Evolutionary conservation across 495 filamentous ascomycete species (phyloP).

Genomic region (Penicillium atrosanguineum): DNA sequence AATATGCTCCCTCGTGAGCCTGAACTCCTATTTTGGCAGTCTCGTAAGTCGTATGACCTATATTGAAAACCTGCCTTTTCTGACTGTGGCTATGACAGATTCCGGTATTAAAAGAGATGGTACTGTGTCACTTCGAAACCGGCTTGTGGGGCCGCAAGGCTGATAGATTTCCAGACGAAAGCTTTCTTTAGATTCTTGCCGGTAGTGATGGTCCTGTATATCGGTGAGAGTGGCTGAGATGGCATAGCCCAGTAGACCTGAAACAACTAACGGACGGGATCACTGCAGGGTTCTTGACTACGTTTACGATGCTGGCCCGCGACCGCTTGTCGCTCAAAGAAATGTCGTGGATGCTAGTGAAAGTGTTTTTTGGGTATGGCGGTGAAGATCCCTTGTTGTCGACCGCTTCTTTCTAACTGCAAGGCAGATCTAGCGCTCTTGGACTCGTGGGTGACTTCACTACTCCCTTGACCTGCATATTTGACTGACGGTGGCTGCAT

Average conservation of each 20-base stretch:
- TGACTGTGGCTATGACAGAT: slow-evolving; percentile 41
- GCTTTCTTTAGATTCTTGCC: slow-evolving; percentile 89
- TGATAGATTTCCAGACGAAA: slow-evolving; percentile 59
- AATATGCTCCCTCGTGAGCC: slow-evolving; percentile 81
- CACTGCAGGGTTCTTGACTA: slow-evolving; percentile 79
- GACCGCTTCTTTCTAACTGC: slow-evolving; percentile 36
- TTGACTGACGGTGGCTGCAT: slow-evolving; percentile 45
- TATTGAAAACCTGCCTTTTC: neutral
- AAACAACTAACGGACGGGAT: slow-evolving; percentile 16
- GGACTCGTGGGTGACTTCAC: slow-evolving; percentile 65
- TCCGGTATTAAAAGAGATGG: slow-evolving; percentile 87
- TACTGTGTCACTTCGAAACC: slow-evolving; percentile 20
- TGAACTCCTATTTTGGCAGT: slow-evolving; percentile 90
- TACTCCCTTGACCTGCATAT: slow-evolving; percentile 6
- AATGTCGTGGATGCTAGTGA: slow-evolving; percentile 85
- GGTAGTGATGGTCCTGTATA: slow-evolving; percentile 79
- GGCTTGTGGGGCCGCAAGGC: slow-evolving; percentile 23
- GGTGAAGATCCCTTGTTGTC: slow-evolving; percentile 28
- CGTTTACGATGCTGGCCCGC: slow-evolving; percentile 83
- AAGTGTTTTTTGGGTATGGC: slow-evolving; percentile 70
- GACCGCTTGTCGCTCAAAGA: slow-evolving; percentile 67
- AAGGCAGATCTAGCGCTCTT: slow-evolving; percentile 64
- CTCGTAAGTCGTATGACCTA: slow-evolving; percentile 41
- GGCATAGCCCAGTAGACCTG: slow-evolving; percentile 3
- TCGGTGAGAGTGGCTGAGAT: slow-evolving; percentile 45